Conservation (phyloP, 768 basidiomycete species). For the Chiua virens region DNA sequence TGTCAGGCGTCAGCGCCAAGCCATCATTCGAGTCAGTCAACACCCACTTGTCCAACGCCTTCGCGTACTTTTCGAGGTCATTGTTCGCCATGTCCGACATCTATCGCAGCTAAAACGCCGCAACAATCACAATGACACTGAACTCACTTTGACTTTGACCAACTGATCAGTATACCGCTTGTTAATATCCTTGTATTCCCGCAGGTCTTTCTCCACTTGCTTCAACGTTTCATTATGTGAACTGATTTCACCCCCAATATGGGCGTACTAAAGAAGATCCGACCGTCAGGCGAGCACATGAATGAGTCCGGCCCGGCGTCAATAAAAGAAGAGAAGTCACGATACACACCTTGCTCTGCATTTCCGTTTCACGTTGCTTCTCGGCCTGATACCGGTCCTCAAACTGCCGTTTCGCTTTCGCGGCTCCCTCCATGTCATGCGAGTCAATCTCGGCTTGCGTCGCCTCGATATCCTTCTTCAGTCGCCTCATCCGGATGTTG, state of each 20-base stretch:
- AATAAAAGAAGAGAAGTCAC: not conserved
- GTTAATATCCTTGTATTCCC: conserved; percentile 85
- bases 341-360: conserved; percentile 62
- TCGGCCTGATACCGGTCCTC: conserved; percentile 73
- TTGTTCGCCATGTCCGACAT: conserved; percentile 98
- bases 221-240: conserved; percentile 68
- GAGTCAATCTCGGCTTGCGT: conserved; percentile 71
- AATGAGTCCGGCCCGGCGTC: not conserved
- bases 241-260: conserved; percentile 79
- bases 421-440: conserved; percentile 83
- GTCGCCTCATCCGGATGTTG: conserved; percentile 76
- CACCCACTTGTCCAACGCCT: conserved; percentile 93
- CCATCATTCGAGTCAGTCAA: not conserved
- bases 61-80: conserved; percentile 96
- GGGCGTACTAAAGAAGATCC: conserved; percentile 57
- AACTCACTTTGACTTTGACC: conserved; percentile 85
- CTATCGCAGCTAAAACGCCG: conserved; percentile 39
- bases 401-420: conserved; percentile 81
- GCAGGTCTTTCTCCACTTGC: conserved; percentile 65
- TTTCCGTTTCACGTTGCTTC: conserved; percentile 68
- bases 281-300: not conserved
- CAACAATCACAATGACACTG: not conserved
- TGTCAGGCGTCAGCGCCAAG: conserved; percentile 15
- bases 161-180: conserved; percentile 88
- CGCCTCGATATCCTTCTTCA: conserved; percentile 61